Conservation (phyloP, 2,329 filamentous ascomycete species). For the Grosmannia serpens region DNA sequence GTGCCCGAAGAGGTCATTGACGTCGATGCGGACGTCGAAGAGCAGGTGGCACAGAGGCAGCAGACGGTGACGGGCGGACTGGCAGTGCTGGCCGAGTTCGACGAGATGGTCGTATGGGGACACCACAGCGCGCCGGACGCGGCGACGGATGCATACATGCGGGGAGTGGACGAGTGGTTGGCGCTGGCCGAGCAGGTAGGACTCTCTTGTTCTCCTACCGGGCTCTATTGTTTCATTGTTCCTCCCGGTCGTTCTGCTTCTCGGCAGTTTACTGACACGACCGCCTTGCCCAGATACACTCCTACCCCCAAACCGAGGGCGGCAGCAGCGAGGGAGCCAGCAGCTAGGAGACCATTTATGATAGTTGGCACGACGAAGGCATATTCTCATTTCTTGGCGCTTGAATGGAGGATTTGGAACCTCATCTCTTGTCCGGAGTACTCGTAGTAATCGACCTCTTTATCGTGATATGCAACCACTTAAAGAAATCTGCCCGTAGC, state of each 20-base stretch:
- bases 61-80: slow-evolving; percentile 42
- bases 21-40: slow-evolving; percentile 30
- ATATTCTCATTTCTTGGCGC: neutral
- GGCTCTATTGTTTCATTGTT: neutral
- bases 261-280: neutral
- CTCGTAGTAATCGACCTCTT: neutral
- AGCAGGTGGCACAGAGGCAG: slow-evolving; percentile 16
- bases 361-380: neutral
- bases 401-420: neutral
- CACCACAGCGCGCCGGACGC: slow-evolving; percentile 58
- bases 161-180: slow-evolving; percentile 72
- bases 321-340: neutral
- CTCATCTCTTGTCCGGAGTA: neutral
- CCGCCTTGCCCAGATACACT: neutral
- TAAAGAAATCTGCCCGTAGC: slow-evolving; percentile 9
- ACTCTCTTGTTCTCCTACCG: neutral
- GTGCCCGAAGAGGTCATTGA: slow-evolving; percentile 15
- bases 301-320: neutral
- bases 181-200: slow-evolving; percentile 44
- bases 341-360: neutral
- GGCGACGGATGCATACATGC: slow-evolving; percentile 56
- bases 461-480: slow-evolving; percentile 12
- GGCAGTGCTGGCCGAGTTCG: slow-evolving; percentile 56
- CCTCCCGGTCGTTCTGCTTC: neutral
- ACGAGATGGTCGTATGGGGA: slow-evolving; percentile 70